Evolutionary conservation across 179 eudicot species (phyloP), one percentile per base, ranked within the genome.

Genomic region (Gypsophila paniculata): DNA sequence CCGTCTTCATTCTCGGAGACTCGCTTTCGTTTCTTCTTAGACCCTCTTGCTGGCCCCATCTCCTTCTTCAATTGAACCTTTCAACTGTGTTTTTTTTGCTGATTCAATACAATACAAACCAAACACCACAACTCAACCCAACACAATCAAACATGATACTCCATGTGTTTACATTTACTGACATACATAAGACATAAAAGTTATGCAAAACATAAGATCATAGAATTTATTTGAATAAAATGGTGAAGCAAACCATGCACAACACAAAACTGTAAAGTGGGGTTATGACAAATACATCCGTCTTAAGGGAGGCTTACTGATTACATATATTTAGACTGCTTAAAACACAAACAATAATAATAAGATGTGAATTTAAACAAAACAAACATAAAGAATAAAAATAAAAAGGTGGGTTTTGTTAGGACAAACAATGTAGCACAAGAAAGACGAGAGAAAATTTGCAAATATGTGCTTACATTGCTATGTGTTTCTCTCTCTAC

Each of bases 41-140:
- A 76, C 81, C 92, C 91, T 89, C 85, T 86, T 14, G 84, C 77
- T 62, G 94, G 98, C 57, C 84, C 96, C 96, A 92, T 91, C 86
- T 29, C 34, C 4, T 29, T 4, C 61, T 13, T 78, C 81, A 82
- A 83, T 79, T 81, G 79, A 63, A 58, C 7, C 49, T n/a, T n/a
- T 42, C 54, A 82, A 73, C 65, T 74, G 69, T 74, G 68, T 61
- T n/a, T n/a, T n/a, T n/a, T n/a, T n/a, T 72, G 63, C 78, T 74
- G 48, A 78, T 61, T 59, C 69, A 66, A 48, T 21, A 44, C 52
- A 55, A 65, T 12, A 51, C 64, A 64, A 68, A n/a, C 34, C 46
- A 60, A 52, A 68, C 23, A 71, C 65, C 8, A 70, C 15, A 6
- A 8, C 46, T 2, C 2, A 42, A 42, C 46, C 2, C 46, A 9